Evolutionary conservation across 257 asterid species (phyloP).

Genomic region (Solanum dulcamara): DNA sequence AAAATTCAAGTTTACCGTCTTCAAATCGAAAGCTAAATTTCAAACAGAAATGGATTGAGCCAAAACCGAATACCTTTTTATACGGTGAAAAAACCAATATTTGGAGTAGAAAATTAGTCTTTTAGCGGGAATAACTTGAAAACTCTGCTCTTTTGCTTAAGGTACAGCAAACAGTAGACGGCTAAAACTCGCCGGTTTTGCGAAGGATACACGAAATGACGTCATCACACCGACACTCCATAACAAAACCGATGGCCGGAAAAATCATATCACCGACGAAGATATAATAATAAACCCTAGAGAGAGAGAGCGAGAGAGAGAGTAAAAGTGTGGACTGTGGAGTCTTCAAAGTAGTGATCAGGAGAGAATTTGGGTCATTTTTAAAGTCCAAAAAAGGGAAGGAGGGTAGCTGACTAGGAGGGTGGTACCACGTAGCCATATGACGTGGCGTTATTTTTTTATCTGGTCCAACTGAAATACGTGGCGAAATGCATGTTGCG

Average conservation of each 20-base stretch:
- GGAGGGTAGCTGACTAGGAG: slow-evolving; percentile 26
- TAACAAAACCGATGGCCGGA: slow-evolving; percentile 18
- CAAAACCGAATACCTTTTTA: slow-evolving; percentile 17
- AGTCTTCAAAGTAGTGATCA: background rate
- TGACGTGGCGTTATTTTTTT: slow-evolving; percentile 19
- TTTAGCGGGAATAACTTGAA: slow-evolving; percentile 42
- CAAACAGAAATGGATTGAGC: slow-evolving; percentile 4
- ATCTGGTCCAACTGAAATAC: slow-evolving; percentile 2
- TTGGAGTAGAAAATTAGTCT: slow-evolving; percentile 6
- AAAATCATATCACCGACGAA: slow-evolving; percentile 3
- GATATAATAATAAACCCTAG: background rate
- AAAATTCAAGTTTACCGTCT: background rate
- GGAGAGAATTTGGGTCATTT: background rate
- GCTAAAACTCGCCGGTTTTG: background rate
- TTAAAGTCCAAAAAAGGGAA: background rate
- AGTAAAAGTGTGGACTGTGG: background rate
- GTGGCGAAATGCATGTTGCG: slow-evolving; percentile 28
- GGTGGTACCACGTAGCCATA: slow-evolving; percentile 6
- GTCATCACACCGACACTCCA: slow-evolving; percentile 22
- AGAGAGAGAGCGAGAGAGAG: background rate
- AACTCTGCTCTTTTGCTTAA: slow-evolving; percentile 31
- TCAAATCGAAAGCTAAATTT: background rate
- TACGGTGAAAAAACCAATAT: slow-evolving; percentile 4
- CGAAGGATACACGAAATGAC: slow-evolving; percentile 3
- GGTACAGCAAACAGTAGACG: slow-evolving; percentile 17